phyloP scores from a whole-genome alignment of 1,284 basidiomycete species.

The Ustilago loliicola region DNA sequence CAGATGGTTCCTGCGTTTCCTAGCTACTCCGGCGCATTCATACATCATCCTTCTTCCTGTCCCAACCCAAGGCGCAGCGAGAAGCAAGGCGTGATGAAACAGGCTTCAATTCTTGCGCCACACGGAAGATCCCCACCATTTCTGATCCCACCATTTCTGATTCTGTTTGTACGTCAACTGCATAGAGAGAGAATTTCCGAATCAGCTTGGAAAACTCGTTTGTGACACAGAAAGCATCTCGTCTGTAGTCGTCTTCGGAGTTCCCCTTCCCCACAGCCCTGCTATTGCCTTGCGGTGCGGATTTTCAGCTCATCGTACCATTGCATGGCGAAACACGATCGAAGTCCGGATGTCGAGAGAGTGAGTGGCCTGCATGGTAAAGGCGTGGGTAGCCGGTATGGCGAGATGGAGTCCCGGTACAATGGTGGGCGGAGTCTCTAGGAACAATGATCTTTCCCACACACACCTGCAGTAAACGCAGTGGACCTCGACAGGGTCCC shows the following conservation, averaged over 20 bases:
- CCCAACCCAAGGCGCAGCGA: not conserved
- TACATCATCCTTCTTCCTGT: slow-evolving; percentile 3
- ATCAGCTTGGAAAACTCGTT: not conserved
- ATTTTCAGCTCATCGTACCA: not conserved
- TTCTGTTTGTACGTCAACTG: slow-evolving; percentile 4
- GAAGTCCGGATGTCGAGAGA: not conserved
- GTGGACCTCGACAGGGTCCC: not conserved
- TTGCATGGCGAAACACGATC: not conserved
- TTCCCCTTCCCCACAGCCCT: not conserved
- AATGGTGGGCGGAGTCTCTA: not conserved
- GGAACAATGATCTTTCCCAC: too few relatives aligned
- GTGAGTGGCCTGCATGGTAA: not conserved
- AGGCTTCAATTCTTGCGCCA: not conserved
- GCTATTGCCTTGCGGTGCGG: not conserved
- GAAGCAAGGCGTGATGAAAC: not conserved
- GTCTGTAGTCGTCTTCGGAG: not conserved
- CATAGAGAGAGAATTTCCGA: not conserved
- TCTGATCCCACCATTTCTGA: too few relatives aligned
- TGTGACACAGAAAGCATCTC: not conserved
- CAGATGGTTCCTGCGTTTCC: not conserved
- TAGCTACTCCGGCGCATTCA: not conserved
- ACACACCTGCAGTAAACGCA: not conserved
- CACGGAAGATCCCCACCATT: not conserved
- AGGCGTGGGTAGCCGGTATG: not conserved
- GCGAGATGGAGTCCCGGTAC: not conserved